These are phyloP conservation scores for Cercis canadensis DNA, from an alignment of 306 rosid species.

Conservation along the genomic window DNA sequence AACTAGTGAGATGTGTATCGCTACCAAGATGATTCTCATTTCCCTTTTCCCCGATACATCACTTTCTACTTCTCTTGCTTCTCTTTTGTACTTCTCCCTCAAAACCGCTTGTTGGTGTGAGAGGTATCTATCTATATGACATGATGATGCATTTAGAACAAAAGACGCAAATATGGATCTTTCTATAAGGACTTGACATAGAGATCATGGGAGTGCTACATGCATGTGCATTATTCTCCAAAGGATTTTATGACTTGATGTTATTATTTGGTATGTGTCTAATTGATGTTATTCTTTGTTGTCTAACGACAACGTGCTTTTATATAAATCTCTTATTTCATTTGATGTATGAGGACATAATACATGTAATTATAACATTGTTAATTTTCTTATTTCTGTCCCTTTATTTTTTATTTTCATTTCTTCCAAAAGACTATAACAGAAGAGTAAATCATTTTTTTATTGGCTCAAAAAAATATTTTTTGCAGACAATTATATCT, in stretches of 20 bases:
- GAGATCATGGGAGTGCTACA: not conserved
- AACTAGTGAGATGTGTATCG: slow-evolving; percentile 18
- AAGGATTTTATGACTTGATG: not conserved
- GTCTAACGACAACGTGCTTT: too few species aligned
- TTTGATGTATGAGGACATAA: too few species aligned
- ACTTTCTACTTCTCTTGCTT: not conserved
- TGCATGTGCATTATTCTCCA: slow-evolving; percentile 19
- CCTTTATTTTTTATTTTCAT: too few species aligned
- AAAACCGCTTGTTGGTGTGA: slow-evolving; percentile 25
- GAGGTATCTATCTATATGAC: slow-evolving; percentile 36
- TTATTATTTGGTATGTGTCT: not conserved
- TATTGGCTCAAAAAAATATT: too few species aligned
- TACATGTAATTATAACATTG: too few species aligned
- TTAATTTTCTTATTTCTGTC: too few species aligned
- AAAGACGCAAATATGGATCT: not conserved
- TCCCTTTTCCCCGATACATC: slow-evolving; percentile 1
- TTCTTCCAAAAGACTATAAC: too few species aligned
- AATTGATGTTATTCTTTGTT: too few species aligned
- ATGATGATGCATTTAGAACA: slow-evolving; percentile 36
- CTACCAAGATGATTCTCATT: not conserved
- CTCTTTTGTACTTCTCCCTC: not conserved
- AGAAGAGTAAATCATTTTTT: too few species aligned
- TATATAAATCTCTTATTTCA: too few species aligned
- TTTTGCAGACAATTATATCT: too few species aligned
- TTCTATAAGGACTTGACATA: slow-evolving; percentile 31